Conservation (phyloP, 495 filamentous ascomycete species). For the Polyplosphaeria fusca region DNA sequence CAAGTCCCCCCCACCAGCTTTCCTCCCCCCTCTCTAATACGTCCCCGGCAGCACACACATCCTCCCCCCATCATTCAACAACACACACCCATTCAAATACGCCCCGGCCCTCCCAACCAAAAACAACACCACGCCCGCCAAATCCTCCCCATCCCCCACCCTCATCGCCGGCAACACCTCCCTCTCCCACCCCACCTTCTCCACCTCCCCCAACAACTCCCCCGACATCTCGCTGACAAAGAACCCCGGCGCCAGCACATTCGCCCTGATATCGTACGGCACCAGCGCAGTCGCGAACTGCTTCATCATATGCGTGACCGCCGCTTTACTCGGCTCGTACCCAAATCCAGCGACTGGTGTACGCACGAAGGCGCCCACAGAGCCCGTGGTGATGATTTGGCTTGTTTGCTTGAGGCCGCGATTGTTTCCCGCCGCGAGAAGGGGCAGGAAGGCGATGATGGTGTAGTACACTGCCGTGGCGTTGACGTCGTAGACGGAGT, state of each 20-base stretch:
- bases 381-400: conserved; percentile 62
- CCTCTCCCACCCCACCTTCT: neutral
- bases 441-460: conserved; percentile 44
- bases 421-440: conserved; percentile 63
- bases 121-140: conserved; percentile 61
- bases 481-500: conserved; percentile 57
- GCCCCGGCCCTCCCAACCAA: conserved; percentile 56
- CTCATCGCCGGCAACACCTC: conserved; percentile 48
- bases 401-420: conserved; percentile 45
- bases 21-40: no score
- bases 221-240: neutral
- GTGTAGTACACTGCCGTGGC: conserved; percentile 60
- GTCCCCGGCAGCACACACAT: conserved; percentile 46
- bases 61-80: conserved; percentile 57
- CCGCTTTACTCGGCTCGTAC: conserved; percentile 63
- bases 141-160: conserved; percentile 55
- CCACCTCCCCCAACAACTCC: neutral
- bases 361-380: conserved; percentile 58
- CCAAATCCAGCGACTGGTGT: conserved; percentile 53
- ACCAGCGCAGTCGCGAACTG: conserved; percentile 51
- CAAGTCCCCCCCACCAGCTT: no score
- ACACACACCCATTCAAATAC: conserved; percentile 54
- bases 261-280: conserved; percentile 58
- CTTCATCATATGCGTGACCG: conserved; percentile 61
- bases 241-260: conserved; percentile 61